phyloP scores from a whole-genome alignment of 495 filamentous ascomycete species.

The Neurospora sp. region DNA sequence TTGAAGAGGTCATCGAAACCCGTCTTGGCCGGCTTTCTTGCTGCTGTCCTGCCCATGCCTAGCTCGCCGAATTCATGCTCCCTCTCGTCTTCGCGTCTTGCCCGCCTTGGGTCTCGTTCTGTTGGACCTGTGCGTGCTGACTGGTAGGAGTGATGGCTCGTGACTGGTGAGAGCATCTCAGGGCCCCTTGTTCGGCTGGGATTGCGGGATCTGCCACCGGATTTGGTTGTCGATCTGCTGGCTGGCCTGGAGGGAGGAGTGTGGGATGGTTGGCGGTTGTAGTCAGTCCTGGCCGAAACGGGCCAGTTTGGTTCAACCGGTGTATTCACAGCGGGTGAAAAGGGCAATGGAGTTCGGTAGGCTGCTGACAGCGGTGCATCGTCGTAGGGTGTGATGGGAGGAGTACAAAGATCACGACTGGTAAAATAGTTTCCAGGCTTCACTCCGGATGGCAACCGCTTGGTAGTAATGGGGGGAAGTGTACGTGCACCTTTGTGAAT shows the following conservation, averaged over 20 bases:
- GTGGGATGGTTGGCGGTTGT: not conserved
- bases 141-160: not conserved
- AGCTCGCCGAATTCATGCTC: not conserved
- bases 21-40: not conserved
- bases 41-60: not conserved
- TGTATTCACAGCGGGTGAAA: slow-evolving; percentile 5
- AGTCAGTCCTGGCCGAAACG: slow-evolving; percentile 7
- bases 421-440: slow-evolving; percentile 10
- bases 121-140: not conserved
- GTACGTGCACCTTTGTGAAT: slow-evolving; percentile 8
- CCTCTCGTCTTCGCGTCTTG: not conserved
- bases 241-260: slow-evolving; percentile 2
- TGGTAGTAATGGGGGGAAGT: slow-evolving; percentile 4
- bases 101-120: not conserved
- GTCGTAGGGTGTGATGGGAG: slow-evolving; percentile 12
- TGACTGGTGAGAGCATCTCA: not conserved
- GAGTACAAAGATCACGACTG: slow-evolving; percentile 13
- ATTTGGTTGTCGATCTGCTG: not conserved
- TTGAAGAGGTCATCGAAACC: not conserved
- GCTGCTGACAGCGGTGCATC: slow-evolving; percentile 1
- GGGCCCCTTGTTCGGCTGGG: slow-evolving; percentile 3
- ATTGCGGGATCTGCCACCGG: slow-evolving; percentile 5
- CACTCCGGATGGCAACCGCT: slow-evolving; percentile 3
- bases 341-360: slow-evolving; percentile 1
- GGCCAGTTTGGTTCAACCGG: slow-evolving; percentile 16